Conservation (phyloP, 2,329 filamentous ascomycete species). For the Cryphonectria nitschkei region DNA sequence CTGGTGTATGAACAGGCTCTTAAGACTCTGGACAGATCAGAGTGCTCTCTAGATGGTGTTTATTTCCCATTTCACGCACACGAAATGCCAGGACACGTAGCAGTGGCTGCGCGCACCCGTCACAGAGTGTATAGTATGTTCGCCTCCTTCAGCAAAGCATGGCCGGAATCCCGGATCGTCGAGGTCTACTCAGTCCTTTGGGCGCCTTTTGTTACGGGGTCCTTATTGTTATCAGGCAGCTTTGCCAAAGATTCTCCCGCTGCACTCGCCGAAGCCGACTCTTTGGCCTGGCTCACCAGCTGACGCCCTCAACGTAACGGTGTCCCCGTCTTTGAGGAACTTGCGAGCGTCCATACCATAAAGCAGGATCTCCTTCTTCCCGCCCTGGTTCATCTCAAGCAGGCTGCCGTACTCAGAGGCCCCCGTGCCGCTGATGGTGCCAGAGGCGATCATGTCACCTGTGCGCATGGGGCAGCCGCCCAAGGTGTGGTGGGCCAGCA, state of each 20-base stretch:
- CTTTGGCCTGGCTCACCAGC: conserved; percentile 39
- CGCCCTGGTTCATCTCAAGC: conserved; percentile 50
- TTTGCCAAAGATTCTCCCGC: conserved; percentile 38
- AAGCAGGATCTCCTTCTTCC: conserved; percentile 48
- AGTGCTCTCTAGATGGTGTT: not conserved
- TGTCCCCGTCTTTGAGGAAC: conserved; percentile 53
- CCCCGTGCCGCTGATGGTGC: conserved; percentile 66
- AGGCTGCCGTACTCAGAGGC: conserved; percentile 46
- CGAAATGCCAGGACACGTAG: not conserved
- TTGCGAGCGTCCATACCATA: conserved; percentile 44
- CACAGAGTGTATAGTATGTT: too few species aligned
- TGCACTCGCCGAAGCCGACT: conserved; percentile 51
- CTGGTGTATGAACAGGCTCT: not conserved
- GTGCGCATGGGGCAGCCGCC: conserved; percentile 75
- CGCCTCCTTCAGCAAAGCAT: too few species aligned
- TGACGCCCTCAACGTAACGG: conserved; percentile 45
- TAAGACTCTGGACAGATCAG: not conserved
- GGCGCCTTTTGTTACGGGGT: too few species aligned
- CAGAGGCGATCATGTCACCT: conserved; percentile 77
- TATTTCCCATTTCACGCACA: not conserved
- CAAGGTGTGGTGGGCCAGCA: conserved; percentile 78
- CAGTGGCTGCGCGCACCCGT: too few species aligned
- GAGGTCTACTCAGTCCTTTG: not conserved
- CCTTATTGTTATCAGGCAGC: not conserved
- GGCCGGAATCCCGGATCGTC: not conserved